Evolutionary conservation across 345 rosid genomes (phyloP).

Genomic region (Arabidopsis arenosa): DNA sequence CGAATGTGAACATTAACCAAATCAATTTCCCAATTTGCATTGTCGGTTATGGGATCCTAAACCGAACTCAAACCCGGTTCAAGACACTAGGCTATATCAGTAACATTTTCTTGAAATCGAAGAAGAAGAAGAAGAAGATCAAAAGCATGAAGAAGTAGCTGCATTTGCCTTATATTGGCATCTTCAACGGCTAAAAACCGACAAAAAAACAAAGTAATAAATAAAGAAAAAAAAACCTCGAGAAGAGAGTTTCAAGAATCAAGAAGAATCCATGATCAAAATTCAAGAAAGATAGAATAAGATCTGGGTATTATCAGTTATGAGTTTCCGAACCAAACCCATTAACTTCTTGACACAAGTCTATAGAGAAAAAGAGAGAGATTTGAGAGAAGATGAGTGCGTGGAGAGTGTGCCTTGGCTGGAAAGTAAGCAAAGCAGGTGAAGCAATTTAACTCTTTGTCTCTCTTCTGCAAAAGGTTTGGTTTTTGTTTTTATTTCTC

Average conservation of each 20-base stretch:
- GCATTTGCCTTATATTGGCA: slow-evolving; percentile 10
- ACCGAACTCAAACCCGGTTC: slow-evolving; percentile 28
- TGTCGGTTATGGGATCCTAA: slow-evolving; percentile 27
- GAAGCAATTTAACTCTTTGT: slow-evolving; percentile 38
- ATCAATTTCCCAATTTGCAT: slow-evolving; percentile 21
- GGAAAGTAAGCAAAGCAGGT: slow-evolving; percentile 46
- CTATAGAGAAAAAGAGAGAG: background rate
- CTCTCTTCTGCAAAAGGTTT: slow-evolving; percentile 20
- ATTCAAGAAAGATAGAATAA: slow-evolving; percentile 22
- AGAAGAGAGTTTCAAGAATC: slow-evolving; percentile 12
- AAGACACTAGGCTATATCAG: background rate
- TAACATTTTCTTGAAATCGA: slow-evolving; percentile 18
- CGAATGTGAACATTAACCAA: slow-evolving; percentile 5
- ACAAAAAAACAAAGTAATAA: slow-evolving; percentile 6
- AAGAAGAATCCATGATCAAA: slow-evolving; percentile 30
- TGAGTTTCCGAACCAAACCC: slow-evolving; percentile 32
- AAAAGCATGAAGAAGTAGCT: slow-evolving; percentile 16
- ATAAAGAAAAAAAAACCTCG: background rate
- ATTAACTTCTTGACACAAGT: background rate
- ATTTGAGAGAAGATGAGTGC: slow-evolving; percentile 24
- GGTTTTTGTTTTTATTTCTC: background rate
- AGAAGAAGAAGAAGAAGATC: slow-evolving; percentile 15
- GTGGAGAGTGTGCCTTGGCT: slow-evolving; percentile 42
- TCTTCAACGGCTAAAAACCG: slow-evolving; percentile 24
- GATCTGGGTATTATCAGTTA: slow-evolving; percentile 3